phyloP scores from a whole-genome alignment of 75 land plant genomes.

The Picea sitchensis region DNA sequence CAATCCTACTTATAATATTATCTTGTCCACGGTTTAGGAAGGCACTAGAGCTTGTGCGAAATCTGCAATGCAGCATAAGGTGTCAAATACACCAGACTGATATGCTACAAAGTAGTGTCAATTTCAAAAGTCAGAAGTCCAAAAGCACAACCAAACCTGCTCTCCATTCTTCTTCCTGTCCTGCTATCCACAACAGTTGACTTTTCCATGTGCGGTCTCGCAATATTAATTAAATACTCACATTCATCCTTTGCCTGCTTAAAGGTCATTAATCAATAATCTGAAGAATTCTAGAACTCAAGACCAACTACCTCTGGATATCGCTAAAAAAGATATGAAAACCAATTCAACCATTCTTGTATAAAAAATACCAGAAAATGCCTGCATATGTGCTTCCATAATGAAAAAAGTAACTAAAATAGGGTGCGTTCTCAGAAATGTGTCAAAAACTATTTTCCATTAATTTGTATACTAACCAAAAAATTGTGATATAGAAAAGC shows the following conservation, averaged over 20 bases:
- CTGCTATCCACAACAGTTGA: slow-evolving; percentile 27
- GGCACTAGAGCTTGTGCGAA: slow-evolving; percentile 47
- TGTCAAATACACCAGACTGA: not conserved
- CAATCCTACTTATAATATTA: slow-evolving; percentile 24
- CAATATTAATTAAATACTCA: slow-evolving; percentile 21
- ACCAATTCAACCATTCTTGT: not conserved
- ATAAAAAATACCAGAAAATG: not conserved
- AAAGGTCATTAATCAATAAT: slow-evolving; percentile 5
- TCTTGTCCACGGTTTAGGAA: slow-evolving; percentile 44
- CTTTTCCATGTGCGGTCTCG: slow-evolving; percentile 19
- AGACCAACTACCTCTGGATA: not conserved
- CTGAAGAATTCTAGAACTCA: not conserved
- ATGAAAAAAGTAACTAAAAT: not conserved
- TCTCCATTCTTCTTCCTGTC: slow-evolving; percentile 27
- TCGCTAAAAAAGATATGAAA: not conserved
- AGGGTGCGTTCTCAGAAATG: not conserved
- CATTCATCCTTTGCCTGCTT: slow-evolving; percentile 25
- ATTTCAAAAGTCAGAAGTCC: not conserved
- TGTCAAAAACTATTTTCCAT: not conserved
- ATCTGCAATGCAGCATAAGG: slow-evolving; percentile 20
- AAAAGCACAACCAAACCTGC: slow-evolving; percentile 4
- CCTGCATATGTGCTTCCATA: not conserved
- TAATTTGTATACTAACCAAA: slow-evolving; percentile 19
- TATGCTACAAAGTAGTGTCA: too few relatives aligned
- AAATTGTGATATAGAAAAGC: slow-evolving; percentile 42